Percentiles rank a stretch among this genome's conserved stretches.
Evolutionary conservation across 345 rosid genomes (phyloP).

Genomic region (Noccaea caerulescens): DNA sequence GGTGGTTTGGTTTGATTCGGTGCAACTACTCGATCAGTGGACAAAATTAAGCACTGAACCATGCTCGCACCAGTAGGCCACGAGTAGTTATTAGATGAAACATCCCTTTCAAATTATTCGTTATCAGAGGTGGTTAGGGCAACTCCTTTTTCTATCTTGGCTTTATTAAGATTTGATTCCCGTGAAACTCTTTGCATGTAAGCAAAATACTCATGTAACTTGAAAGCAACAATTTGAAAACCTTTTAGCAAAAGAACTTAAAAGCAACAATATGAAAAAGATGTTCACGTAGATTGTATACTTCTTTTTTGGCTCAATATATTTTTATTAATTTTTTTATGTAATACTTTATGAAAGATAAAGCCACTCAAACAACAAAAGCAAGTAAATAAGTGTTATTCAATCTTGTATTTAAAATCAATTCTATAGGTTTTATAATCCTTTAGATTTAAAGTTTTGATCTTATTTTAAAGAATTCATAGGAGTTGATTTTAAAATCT

Average conservation of each 20-base stretch:
- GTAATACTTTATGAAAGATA: constrained; percentile 23
- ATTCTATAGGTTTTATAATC: too few species aligned
- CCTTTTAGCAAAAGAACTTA: background rate
- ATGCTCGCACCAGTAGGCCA: background rate
- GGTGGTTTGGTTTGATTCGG: constrained; percentile 8
- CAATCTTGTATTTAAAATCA: too few species aligned
- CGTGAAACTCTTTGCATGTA: constrained; percentile 29
- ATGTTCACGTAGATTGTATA: constrained; percentile 18
- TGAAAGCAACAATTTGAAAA: constrained; percentile 21
- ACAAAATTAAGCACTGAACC: background rate
- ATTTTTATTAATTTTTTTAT: constrained; percentile 15
- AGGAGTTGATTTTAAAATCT: too few species aligned
- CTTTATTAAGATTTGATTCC: constrained; percentile 16
- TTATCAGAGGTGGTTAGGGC: constrained; percentile 1
- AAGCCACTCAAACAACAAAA: constrained; percentile 21
- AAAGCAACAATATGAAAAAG: constrained; percentile 27
- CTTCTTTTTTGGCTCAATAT: constrained; percentile 4
- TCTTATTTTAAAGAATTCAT: too few species aligned
- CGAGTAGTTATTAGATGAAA: background rate
- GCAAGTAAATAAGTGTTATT: too few species aligned
- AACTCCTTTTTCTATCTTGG: background rate
- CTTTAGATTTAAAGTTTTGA: too few species aligned
- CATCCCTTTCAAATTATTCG: background rate
- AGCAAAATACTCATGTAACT: constrained; percentile 25
- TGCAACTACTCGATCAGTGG: background rate